Evolutionary conservation across 371 early-diverging fungal genomes (phyloP).

Genomic region (Mortierella sp.): DNA sequence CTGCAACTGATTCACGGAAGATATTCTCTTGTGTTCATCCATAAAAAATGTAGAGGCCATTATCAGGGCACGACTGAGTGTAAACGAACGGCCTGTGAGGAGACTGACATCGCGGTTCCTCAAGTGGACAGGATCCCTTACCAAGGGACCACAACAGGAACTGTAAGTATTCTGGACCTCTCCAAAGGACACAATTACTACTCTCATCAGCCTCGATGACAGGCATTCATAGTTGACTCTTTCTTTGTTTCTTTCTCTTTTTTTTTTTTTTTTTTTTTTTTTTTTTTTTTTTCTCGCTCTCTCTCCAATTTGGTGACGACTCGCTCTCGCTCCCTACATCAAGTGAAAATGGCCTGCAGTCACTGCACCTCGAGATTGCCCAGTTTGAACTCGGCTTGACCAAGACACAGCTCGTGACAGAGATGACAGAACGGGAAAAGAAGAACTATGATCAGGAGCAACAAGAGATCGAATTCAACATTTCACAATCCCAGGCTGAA

Average conservation of each 20-base stretch:
- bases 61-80: slow-evolving; percentile 41
- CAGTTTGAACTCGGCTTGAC: slow-evolving; percentile 38
- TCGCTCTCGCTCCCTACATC: too few relatives aligned
- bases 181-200: too few relatives aligned
- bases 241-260: neutral
- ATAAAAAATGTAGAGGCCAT: slow-evolving; percentile 30
- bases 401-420: slow-evolving; percentile 37
- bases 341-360: slow-evolving; percentile 32
- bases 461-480: slow-evolving; percentile 23
- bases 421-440: slow-evolving; percentile 44
- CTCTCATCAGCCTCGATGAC: too few relatives aligned
- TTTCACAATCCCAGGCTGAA: slow-evolving; percentile 30
- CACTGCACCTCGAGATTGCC: slow-evolving; percentile 31
- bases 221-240: neutral
- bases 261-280: neutral
- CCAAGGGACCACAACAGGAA: slow-evolving; percentile 19
- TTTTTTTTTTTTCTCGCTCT: too few relatives aligned
- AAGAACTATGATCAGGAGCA: slow-evolving; percentile 38
- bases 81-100: slow-evolving; percentile 42
- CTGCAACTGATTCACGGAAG: neutral
- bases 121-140: slow-evolving; percentile 30
- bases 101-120: slow-evolving; percentile 24
- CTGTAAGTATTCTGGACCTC: slow-evolving; percentile 14
- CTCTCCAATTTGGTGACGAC: too few relatives aligned
- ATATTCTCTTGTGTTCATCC: neutral